A percentile compares a stretch with the other conserved stretches of the same genome.
phyloP scores from a whole-genome alignment of 2,329 filamentous ascomycete species.

The Trichophyton simii region DNA sequence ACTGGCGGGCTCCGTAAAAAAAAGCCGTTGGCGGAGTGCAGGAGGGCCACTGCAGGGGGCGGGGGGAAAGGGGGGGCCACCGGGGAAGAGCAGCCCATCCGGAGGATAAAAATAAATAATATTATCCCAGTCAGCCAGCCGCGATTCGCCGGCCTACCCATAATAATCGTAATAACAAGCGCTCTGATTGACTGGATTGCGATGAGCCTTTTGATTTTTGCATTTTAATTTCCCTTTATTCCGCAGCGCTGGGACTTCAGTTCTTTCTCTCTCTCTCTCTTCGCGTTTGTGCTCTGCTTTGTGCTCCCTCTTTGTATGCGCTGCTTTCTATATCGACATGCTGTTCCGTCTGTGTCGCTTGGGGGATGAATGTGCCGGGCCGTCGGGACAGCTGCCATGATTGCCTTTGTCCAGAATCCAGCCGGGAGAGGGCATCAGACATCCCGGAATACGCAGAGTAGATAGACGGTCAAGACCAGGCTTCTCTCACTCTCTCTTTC shows the following conservation, averaged over 20 bases:
- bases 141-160: not conserved
- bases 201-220: no score
- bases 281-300: not conserved
- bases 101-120: not conserved
- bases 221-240: not conserved
- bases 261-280: not conserved
- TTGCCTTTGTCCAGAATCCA: not conserved
- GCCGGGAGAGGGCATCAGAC: not conserved
- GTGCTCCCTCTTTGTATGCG: no score
- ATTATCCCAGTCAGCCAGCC: not conserved
- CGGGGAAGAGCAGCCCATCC: not conserved
- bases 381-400: not conserved
- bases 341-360: not conserved
- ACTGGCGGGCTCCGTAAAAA: not conserved
- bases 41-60: not conserved
- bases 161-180: not conserved
- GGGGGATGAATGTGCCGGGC: not conserved
- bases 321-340: not conserved
- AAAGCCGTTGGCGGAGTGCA: not conserved
- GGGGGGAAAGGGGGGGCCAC: not conserved
- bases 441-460: not conserved
- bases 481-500: no score
- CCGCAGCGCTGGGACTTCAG: not conserved
- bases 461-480: not conserved
- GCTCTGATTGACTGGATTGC: not conserved